Evolutionary conservation across 768 basidiomycete genomes (phyloP).

Genomic region (Harrya chromipes): DNA sequence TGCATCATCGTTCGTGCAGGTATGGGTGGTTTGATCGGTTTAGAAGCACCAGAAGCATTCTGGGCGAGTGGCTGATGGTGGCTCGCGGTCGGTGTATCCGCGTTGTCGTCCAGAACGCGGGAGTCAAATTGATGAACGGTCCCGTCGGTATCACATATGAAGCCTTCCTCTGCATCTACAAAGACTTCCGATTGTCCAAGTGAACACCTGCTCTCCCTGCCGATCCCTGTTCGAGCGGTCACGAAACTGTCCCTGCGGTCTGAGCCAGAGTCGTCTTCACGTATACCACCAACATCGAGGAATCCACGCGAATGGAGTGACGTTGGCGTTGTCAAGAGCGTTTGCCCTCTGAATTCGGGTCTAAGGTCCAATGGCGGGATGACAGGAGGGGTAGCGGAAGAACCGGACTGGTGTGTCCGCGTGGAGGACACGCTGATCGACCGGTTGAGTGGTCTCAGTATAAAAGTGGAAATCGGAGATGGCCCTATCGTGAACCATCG

Average conservation of each 20-base stretch:
- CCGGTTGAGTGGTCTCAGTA: constrained; percentile 62
- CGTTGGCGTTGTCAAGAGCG: constrained; percentile 30
- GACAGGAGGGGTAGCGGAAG: constrained; percentile 39
- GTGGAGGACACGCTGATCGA: constrained; percentile 64
- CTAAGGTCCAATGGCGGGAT: constrained; percentile 61
- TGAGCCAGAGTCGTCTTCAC: constrained; percentile 42
- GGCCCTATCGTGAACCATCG: constrained; percentile 35
- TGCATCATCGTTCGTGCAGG: constrained; percentile 15
- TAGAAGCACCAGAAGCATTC: not conserved
- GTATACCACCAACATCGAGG: constrained; percentile 24
- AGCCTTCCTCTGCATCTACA: constrained; percentile 29
- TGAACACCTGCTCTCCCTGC: constrained; percentile 32
- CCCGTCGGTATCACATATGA: constrained; percentile 21
- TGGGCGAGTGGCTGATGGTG: constrained; percentile 1
- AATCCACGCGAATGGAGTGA: constrained; percentile 21
- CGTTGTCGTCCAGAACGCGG: constrained; percentile 12
- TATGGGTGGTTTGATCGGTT: constrained; percentile 18
- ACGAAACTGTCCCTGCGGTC: constrained; percentile 57
- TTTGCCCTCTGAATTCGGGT: constrained; percentile 45
- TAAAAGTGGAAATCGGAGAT: constrained; percentile 54
- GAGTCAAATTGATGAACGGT: constrained; percentile 21
- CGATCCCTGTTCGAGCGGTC: constrained; percentile 38
- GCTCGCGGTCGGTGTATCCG: constrained; percentile 4
- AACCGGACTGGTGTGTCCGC: constrained; percentile 51
- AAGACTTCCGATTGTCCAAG: constrained; percentile 26